A percentile compares a stretch with the other conserved stretches of the same genome.
Evolutionary conservation across 345 rosid species (phyloP).

Genomic region (Camelina sativa): DNA sequence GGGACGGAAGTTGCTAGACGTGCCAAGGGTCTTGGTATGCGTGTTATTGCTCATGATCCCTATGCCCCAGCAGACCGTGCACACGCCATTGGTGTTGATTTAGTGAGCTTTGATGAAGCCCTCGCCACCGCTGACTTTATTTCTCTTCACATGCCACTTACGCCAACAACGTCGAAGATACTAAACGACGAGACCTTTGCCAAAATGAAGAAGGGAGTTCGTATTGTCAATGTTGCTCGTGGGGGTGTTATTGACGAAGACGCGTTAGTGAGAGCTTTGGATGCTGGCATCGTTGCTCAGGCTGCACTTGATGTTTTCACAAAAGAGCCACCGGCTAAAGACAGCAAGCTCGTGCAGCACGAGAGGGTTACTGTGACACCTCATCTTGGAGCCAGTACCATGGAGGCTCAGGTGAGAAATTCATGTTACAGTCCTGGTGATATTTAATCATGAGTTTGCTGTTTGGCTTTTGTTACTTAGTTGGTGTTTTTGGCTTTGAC

Average conservation of each 20-base stretch:
- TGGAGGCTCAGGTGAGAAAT: slow-evolving; percentile 81
- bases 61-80: slow-evolving; percentile 93
- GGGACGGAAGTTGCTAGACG: slow-evolving; percentile 91
- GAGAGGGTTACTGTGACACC: slow-evolving; percentile 84
- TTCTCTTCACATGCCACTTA: slow-evolving; percentile 89
- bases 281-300: slow-evolving; percentile 88
- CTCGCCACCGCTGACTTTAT: slow-evolving; percentile 79
- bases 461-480: slow-evolving; percentile 19
- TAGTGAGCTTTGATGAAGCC: slow-evolving; percentile 83
- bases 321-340: slow-evolving; percentile 72
- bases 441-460: slow-evolving; percentile 1
- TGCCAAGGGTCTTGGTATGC: slow-evolving; percentile 94
- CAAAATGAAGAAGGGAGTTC: slow-evolving; percentile 90
- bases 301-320: slow-evolving; percentile 92
- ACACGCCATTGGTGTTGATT: slow-evolving; percentile 78
- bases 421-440: background rate
- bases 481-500: slow-evolving; percentile 32
- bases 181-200: slow-evolving; percentile 81
- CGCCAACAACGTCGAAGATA: slow-evolving; percentile 72
- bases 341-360: slow-evolving; percentile 76
- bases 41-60: slow-evolving; percentile 86
- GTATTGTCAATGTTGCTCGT: slow-evolving; percentile 88
- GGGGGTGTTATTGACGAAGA: slow-evolving; percentile 95
- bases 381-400: slow-evolving; percentile 93
- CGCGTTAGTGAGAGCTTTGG: slow-evolving; percentile 81